phyloP scores from a whole-genome alignment of 306 rosid species.

The Purshia tridentata region DNA sequence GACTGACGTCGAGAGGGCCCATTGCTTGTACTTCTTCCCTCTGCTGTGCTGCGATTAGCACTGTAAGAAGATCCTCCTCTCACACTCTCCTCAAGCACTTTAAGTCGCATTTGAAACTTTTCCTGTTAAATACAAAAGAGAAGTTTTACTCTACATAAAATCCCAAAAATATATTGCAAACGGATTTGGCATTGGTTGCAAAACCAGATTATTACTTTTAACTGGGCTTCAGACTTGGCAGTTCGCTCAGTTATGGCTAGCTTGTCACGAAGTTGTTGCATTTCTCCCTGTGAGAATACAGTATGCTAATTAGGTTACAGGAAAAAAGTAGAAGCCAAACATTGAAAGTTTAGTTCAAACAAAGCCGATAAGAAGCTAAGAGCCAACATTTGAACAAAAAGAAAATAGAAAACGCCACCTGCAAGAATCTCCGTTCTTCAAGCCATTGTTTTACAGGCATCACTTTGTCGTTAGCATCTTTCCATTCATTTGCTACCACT shows the following conservation, averaged over 20 bases:
- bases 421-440: slow-evolving; percentile 91
- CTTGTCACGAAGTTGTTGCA: slow-evolving; percentile 98
- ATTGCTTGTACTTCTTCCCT: slow-evolving; percentile 75
- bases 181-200: slow-evolving; percentile 2
- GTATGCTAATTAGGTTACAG: slow-evolving; percentile 17
- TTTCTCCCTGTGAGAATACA: slow-evolving; percentile 73
- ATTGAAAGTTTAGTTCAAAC: slow-evolving; percentile 2
- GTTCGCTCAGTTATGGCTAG: slow-evolving; percentile 80
- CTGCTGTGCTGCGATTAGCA: slow-evolving; percentile 69
- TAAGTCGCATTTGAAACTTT: slow-evolving; percentile 84
- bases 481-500: slow-evolving; percentile 99
- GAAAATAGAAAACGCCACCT: slow-evolving; percentile 42
- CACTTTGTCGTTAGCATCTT: slow-evolving; percentile 95
- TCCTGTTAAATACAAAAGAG: slow-evolving; percentile 55
- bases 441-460: slow-evolving; percentile 99
- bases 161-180: neutral
- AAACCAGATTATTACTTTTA: slow-evolving; percentile 77
- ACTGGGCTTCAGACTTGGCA: slow-evolving; percentile 89
- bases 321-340: slow-evolving; percentile 14
- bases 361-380: neutral
- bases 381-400: slow-evolving; percentile 4
- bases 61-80: slow-evolving; percentile 78
- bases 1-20: slow-evolving; percentile 98
- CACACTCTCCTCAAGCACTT: slow-evolving; percentile 92
- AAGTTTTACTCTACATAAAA: neutral